A percentile compares a stretch with the other conserved stretches of the same genome.
Conservation (phyloP, 1,139 yeast species). For the Zygosaccharomyces pseudobailii region DNA sequence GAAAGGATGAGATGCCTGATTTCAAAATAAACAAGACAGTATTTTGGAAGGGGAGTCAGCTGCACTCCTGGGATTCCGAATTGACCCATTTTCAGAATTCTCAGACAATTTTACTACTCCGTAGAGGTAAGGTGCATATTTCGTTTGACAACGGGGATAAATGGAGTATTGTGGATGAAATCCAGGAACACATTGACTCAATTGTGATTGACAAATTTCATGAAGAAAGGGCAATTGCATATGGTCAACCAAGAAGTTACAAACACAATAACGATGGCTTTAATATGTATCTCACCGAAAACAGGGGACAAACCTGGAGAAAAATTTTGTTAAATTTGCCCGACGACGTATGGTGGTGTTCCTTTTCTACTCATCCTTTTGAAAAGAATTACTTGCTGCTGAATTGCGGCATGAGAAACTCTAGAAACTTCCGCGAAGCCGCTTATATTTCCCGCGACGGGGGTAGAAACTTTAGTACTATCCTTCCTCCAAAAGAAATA, state of each 20-base stretch:
- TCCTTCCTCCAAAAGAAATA: constrained; percentile 2
- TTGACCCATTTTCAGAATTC: neutral
- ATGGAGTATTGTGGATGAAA: constrained; percentile 17
- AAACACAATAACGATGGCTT: neutral
- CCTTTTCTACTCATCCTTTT: constrained; percentile 12
- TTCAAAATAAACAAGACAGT: neutral
- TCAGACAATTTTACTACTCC: neutral
- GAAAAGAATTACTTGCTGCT: constrained; percentile 10
- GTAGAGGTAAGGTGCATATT: neutral
- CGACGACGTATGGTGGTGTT: neutral
- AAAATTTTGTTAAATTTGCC: constrained; percentile 2
- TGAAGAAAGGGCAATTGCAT: constrained; percentile 23
- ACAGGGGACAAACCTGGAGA: constrained; percentile 28
- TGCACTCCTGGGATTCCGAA: neutral
- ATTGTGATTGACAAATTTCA: constrained; percentile 17
- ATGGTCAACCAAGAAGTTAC: neutral
- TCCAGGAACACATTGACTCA: constrained; percentile 8
- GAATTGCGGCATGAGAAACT: constrained; percentile 8
- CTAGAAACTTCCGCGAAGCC: neutral
- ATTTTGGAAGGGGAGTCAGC: neutral
- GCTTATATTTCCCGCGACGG: constrained; percentile 13
- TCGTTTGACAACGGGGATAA: constrained; percentile 22
- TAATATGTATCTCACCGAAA: constrained; percentile 20
- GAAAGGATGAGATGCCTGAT: neutral
- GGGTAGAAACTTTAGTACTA: constrained; percentile 18